Percentiles rank a stretch among this genome's conserved stretches.
phyloP scores from a whole-genome alignment of 2,329 filamentous ascomycete genomes.

The Diaporthe citri region DNA sequence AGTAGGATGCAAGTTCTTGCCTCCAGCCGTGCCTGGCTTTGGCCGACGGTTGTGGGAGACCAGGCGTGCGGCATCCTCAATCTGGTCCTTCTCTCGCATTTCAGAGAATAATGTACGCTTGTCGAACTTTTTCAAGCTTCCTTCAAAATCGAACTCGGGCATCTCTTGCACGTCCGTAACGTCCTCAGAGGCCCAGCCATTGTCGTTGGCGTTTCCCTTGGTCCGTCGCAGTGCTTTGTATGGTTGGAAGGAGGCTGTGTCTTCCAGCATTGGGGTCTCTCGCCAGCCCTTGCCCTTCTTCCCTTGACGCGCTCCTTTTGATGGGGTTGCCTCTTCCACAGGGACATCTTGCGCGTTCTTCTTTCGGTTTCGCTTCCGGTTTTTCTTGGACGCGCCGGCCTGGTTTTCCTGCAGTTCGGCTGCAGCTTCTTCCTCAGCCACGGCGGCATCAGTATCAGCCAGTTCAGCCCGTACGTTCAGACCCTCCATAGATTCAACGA shows the following conservation, averaged over 20 bases:
- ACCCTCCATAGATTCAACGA: conserved; percentile 43
- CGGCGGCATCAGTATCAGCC: conserved; percentile 41
- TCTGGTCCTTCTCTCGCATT: conserved; percentile 87
- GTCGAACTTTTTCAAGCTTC: conserved; percentile 92
- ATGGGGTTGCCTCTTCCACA: conserved; percentile 46
- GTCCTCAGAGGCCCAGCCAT: conserved; percentile 96
- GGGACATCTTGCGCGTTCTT: conserved; percentile 46
- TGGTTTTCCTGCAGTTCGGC: conserved; percentile 43
- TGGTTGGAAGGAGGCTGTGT: conserved; percentile 72
- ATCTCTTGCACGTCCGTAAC: conserved; percentile 94
- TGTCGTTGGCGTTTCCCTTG: conserved; percentile 66
- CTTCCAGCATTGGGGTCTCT: conserved; percentile 71
- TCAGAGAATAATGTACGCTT: conserved; percentile 93
- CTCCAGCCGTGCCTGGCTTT: conserved; percentile 79
- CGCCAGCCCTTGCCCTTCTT: conserved; percentile 68
- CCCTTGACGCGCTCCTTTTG: conserved; percentile 40
- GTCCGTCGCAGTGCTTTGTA: conserved; percentile 72
- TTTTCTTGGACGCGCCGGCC: conserved; percentile 46
- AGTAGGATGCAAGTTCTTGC: conserved; percentile 91
- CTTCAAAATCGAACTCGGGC: conserved; percentile 94
- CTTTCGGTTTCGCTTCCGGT: conserved; percentile 49
- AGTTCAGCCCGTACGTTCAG: conserved; percentile 44
- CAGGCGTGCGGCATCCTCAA: conserved; percentile 90
- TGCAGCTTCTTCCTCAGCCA: conserved; percentile 41
- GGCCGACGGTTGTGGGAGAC: conserved; percentile 86